Percentiles rank a stretch among this genome's conserved stretches.
phyloP scores from a whole-genome alignment of 257 asterid genomes.

The Solanum gandarillasii region DNA sequence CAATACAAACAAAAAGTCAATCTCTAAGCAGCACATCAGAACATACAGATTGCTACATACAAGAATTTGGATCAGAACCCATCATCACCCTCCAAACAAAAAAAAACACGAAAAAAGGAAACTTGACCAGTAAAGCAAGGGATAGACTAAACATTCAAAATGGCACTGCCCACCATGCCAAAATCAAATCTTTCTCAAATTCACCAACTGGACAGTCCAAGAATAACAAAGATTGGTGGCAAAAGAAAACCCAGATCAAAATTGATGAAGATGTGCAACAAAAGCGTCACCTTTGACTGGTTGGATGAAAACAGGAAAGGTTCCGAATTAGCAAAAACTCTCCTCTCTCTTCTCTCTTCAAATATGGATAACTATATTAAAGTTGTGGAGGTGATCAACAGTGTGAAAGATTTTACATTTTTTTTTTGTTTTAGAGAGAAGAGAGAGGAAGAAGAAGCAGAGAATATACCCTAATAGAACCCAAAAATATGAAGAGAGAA shows the following conservation, averaged over 20 bases:
- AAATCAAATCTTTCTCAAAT: constrained; percentile 10
- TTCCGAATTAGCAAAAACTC: constrained; percentile 5
- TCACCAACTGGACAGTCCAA: not conserved
- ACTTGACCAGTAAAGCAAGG: not conserved
- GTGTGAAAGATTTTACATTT: constrained; percentile 1
- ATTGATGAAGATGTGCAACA: constrained; percentile 1
- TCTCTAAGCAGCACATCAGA: constrained; percentile 6
- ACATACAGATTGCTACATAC: not conserved
- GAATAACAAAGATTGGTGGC: not conserved
- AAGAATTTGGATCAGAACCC: not conserved
- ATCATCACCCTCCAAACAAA: not conserved
- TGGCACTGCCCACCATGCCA: not conserved
- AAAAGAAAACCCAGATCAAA: not conserved
- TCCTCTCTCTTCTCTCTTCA: constrained; percentile 10
- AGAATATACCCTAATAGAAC: constrained; percentile 46
- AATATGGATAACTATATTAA: not conserved
- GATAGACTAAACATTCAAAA: constrained; percentile 3
- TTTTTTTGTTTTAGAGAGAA: not conserved
- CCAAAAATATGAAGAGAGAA: not conserved
- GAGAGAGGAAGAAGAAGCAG: constrained; percentile 2
- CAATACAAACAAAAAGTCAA: not conserved
- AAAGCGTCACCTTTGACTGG: constrained; percentile 34
- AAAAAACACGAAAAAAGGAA: not conserved
- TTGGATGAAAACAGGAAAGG: not conserved
- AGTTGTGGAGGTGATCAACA: constrained; percentile 1